Evolutionary conservation across 1,284 basidiomycete genomes (phyloP).

Genomic region (Tremellales sp.): DNA sequence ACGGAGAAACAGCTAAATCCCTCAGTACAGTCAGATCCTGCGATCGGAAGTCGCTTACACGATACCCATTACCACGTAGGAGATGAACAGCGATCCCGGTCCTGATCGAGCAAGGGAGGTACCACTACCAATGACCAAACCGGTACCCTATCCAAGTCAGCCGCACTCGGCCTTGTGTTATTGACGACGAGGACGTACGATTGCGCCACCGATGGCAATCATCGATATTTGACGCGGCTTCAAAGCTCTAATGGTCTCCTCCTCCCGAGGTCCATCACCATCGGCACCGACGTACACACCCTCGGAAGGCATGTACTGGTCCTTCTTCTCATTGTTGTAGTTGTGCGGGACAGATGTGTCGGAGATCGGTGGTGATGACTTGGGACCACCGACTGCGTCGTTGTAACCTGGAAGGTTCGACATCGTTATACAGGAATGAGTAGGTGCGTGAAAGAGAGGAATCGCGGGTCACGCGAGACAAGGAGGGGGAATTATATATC

Average conservation of each 20-base stretch:
- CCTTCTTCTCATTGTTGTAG: slow-evolving; percentile 7
- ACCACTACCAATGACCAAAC: slow-evolving; percentile 67
- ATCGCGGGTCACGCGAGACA: too few relatives aligned
- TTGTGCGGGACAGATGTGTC: background rate
- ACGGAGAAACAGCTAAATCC: slow-evolving; percentile 29
- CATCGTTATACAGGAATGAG: background rate
- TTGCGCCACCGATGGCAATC: slow-evolving; percentile 54
- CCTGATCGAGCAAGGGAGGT: slow-evolving; percentile 48
- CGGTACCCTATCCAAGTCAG: slow-evolving; percentile 51
- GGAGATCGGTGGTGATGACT: background rate
- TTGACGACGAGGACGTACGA: slow-evolving; percentile 39
- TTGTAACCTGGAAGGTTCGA: background rate
- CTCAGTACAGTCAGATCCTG: background rate
- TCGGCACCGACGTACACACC: slow-evolving; percentile 10
- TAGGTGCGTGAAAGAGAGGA: too few relatives aligned
- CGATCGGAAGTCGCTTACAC: slow-evolving; percentile 17
- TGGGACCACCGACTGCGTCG: too few relatives aligned
- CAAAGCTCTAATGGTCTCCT: slow-evolving; percentile 32
- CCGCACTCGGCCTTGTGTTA: background rate
- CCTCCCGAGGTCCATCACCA: slow-evolving; percentile 18
- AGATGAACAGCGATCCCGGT: slow-evolving; percentile 50
- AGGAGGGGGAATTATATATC: too few relatives aligned
- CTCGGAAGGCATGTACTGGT: slow-evolving; percentile 5
- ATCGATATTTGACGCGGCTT: slow-evolving; percentile 44
- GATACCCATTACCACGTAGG: slow-evolving; percentile 47